These are phyloP conservation scores for Pseudopyricularia cyperi DNA, from an alignment of 2,329 filamentous ascomycete genomes.

Conservation along the genomic window DNA sequence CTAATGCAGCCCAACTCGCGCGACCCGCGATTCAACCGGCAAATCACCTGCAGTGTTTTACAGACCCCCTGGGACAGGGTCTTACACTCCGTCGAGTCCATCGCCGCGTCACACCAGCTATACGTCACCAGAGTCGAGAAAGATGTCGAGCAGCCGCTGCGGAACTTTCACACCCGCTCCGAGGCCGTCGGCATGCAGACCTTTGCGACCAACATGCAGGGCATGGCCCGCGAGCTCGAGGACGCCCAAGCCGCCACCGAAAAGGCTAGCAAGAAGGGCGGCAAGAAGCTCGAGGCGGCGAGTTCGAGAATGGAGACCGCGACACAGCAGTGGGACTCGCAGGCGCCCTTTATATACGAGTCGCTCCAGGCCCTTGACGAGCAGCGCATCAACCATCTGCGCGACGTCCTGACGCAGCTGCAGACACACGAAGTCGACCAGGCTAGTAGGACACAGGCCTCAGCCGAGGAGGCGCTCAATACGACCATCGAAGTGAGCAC, in stretches of 20 bases:
- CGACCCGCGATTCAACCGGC: not conserved
- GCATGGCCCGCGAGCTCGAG: slow-evolving; percentile 75
- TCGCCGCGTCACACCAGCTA: slow-evolving; percentile 72
- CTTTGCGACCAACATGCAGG: slow-evolving; percentile 67
- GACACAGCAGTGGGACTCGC: slow-evolving; percentile 80
- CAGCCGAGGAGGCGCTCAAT: slow-evolving; percentile 69
- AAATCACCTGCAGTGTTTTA: slow-evolving; percentile 57
- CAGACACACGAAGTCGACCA: slow-evolving; percentile 87
- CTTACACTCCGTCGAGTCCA: slow-evolving; percentile 61
- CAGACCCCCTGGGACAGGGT: slow-evolving; percentile 84
- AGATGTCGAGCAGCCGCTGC: slow-evolving; percentile 76
- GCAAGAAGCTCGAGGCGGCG: slow-evolving; percentile 65
- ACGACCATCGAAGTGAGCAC: slow-evolving; percentile 78
- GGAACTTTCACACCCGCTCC: slow-evolving; percentile 58
- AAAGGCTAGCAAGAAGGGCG: slow-evolving; percentile 68
- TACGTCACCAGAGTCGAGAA: slow-evolving; percentile 73
- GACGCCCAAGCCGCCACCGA: slow-evolving; percentile 74
- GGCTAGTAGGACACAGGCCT: slow-evolving; percentile 60
- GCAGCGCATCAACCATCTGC: slow-evolving; percentile 73
- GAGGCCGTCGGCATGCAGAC: slow-evolving; percentile 73
- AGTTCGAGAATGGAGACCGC: slow-evolving; percentile 62
- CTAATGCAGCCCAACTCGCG: not conserved
- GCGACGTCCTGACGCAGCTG: slow-evolving; percentile 82
- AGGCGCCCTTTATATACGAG: slow-evolving; percentile 91
- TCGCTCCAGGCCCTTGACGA: slow-evolving; percentile 85